These are phyloP conservation scores for Fereydounia khargensis DNA, from an alignment of 1,284 basidiomycete species.

Conservation along the genomic window DNA sequence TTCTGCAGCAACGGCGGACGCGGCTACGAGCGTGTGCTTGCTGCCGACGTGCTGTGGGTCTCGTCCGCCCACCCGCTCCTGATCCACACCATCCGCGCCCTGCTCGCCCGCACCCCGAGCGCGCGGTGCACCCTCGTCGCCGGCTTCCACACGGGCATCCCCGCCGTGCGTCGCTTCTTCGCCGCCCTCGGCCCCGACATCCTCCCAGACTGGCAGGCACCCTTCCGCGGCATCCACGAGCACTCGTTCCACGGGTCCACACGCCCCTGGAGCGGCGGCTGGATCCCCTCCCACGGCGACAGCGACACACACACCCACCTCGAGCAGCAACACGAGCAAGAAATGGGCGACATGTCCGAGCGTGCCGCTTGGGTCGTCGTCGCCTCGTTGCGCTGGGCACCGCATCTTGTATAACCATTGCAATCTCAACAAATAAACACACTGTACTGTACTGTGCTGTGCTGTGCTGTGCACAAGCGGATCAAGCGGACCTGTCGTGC, in stretches of 20 bases:
- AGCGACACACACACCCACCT: background rate
- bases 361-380: slow-evolving; percentile 48
- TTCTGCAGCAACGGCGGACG: no score
- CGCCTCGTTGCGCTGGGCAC: slow-evolving; percentile 33
- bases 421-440: background rate
- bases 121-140: slow-evolving; percentile 42
- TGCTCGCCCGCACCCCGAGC: slow-evolving; percentile 17
- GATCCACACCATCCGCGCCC: slow-evolving; percentile 33
- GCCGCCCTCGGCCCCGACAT: slow-evolving; percentile 18
- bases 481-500: no score
- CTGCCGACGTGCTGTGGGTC: slow-evolving; percentile 53
- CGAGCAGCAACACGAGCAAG: slow-evolving; percentile 16
- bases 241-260: slow-evolving; percentile 23
- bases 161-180: slow-evolving; percentile 45
- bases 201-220: slow-evolving; percentile 26
- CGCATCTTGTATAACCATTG: slow-evolving; percentile 11
- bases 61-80: slow-evolving; percentile 44
- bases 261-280: slow-evolving; percentile 13
- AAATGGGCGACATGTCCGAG: slow-evolving; percentile 50
- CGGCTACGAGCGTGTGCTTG: slow-evolving; percentile 40
- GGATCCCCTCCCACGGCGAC: background rate
- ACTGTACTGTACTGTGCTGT: no score
- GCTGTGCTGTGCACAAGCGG: no score
- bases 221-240: slow-evolving; percentile 37
- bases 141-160: slow-evolving; percentile 51